Evolutionary conservation across 257 asterid species (phyloP).

Genomic region (Ilex asprella): DNA sequence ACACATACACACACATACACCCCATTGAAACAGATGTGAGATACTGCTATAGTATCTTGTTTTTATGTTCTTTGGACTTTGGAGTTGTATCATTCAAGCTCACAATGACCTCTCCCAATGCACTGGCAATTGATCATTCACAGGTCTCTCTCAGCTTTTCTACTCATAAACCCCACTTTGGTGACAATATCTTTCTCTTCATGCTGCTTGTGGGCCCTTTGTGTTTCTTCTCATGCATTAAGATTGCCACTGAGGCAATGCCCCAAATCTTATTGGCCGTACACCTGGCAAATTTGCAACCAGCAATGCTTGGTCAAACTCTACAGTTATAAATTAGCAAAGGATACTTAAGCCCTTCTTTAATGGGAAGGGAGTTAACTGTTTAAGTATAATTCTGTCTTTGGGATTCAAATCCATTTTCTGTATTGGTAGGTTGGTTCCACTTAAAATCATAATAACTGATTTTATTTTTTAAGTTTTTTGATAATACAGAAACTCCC

Average conservation of each 20-base stretch:
- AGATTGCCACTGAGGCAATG: constrained; percentile 1
- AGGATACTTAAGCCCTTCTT: no score
- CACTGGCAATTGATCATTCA: constrained; percentile 29
- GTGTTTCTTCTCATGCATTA: constrained; percentile 9
- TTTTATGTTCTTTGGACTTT: constrained; percentile 8
- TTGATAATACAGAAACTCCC: no score
- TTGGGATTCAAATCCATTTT: no score
- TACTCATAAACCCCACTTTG: constrained; percentile 20
- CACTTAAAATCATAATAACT: no score
- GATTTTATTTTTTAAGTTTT: no score
- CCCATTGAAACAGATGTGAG: constrained; percentile 37
- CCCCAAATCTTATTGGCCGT: not conserved
- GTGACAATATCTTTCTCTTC: constrained; percentile 24
- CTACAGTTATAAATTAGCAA: no score
- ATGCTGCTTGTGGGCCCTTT: constrained; percentile 11
- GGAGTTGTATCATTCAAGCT: constrained; percentile 40
- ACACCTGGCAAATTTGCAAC: not conserved
- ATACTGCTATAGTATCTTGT: constrained; percentile 10
- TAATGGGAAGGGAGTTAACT: no score
- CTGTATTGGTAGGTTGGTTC: no score
- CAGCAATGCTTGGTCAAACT: no score
- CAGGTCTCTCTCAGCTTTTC: constrained; percentile 32
- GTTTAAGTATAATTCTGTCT: no score
- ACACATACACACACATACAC: constrained; percentile 17
- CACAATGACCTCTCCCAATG: constrained; percentile 1